Base-by-base conservation (phyloP, 768 basidiomycete species). In the Vishniacozyma victoriae region DNA sequence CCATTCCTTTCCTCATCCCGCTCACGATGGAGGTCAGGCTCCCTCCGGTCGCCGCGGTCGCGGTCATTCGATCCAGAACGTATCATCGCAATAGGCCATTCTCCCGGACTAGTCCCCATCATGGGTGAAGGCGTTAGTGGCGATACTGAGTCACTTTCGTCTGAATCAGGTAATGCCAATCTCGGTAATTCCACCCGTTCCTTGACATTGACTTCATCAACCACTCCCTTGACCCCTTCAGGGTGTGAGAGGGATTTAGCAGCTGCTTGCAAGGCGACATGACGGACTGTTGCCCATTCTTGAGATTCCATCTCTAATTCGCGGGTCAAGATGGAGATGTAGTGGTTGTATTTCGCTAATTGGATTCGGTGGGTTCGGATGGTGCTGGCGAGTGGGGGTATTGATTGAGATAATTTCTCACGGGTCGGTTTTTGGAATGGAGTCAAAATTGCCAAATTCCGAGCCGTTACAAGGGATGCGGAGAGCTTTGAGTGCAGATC, bases 381-480 rank as follows among this genome's bases (percentile, higher is more conserved):
- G 33, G 79, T 78, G 62, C 79, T 82, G 6, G 84, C 80, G 12
- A 84, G 74, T 15, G 72, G 74, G 57, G 82, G 81, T 15, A 91
- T 74, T 2, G 82, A 76, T 19, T 73, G 59, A 19, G 79, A 73
- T 22, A 99, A 77, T 37, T 83, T 79, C 53, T 88, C 86, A 39
- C 91, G 81, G 3, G 91, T 91, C 7, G 82, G 76, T 40, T 80
- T 81, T 62, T 84, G 87, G 70, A 97, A 92, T 3, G 95, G 92
- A 14, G 87, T 85, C 31, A 96, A 77, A 35, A 85, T 80, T 1
- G 83, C 83, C 18, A 96, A 77, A 60, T 92, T 93, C 35, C 86
- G 83, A 18, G 85, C 80, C 35, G 84, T 74, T 15, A 84, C 82
- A 67, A 91, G 72, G 53, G 85, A 80, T 9, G 78, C 70, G 41